Base-by-base conservation (phyloP, 305 asterid genomes). In the Stenogyne calaminthoides region DNA sequence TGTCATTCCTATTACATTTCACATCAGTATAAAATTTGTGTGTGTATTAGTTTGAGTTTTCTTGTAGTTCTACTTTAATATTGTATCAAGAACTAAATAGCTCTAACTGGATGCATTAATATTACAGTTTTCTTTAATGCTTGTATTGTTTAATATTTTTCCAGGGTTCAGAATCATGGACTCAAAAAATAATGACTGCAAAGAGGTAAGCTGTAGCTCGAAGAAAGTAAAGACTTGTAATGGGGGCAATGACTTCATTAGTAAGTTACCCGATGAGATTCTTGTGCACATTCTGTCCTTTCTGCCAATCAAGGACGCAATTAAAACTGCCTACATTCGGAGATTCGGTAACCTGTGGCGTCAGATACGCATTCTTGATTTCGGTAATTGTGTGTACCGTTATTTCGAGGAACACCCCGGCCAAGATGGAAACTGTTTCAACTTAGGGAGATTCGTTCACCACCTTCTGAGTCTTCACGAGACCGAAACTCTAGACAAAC, bases 241-340 rank as follows among this genome's bases (percentile, higher is more conserved):
- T 19, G 77, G 7, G 55, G n/a, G 19, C 9, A 62, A n/a, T n/a
- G n/a, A n/a, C n/a, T n/a, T n/a, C n/a, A n/a, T n/a, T n/a, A n/a
- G n/a, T n/a, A n/a, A n/a, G n/a, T n/a, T n/a, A n/a, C n/a, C n/a
- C n/a, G n/a, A n/a, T n/a, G n/a, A n/a, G n/a, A 66, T 74, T 29
- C 68, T 74, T 16, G 42, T 42, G 7, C 68, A 46, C 14, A 20
- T 57, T 64, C 57, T 73, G 7, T 51, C 77, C 12, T 73, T 64
- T 73, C 71, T 73, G 6, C 77, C 77, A 5, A 10, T 73, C 15
- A 16, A 42, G n/a, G 77, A 73, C 51, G 77, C 56, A 9, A 73
- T 52, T 9, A 51, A 9, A 2, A 63, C 71, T n/a, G 56, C 22
- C 10, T 9, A 36, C 6, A 32, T 73, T 11, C 71, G 56, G 8